A percentile compares a stretch with the other conserved stretches of the same genome.
Conservation (phyloP, 2,329 filamentous ascomycete genomes). For the Paraphoma chrysanthemicola region DNA sequence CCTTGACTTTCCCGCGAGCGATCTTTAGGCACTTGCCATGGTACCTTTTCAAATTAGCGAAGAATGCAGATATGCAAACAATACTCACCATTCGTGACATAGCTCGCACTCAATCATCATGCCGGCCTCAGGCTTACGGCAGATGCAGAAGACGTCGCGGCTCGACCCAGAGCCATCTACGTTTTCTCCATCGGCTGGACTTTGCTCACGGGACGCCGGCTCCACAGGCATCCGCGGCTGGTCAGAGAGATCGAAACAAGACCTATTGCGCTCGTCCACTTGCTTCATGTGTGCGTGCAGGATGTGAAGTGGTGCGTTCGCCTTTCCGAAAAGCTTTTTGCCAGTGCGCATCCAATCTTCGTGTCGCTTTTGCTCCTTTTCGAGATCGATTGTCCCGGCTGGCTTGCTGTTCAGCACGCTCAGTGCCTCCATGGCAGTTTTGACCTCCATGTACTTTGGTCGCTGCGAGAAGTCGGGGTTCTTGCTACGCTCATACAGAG, state of each 20-base stretch:
- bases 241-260: conserved; percentile 91
- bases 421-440: conserved; percentile 84
- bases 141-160: conserved; percentile 95
- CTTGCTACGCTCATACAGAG: conserved; percentile 79
- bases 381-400: conserved; percentile 86
- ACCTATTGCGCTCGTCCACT: conserved; percentile 85
- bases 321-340: conserved; percentile 97
- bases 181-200: conserved; percentile 59
- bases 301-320: conserved; percentile 95
- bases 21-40: conserved; percentile 99
- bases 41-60: conserved; percentile 69
- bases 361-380: conserved; percentile 91
- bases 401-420: conserved; percentile 93
- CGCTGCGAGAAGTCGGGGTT: conserved; percentile 77
- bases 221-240: conserved; percentile 90
- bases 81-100: conserved; percentile 90
- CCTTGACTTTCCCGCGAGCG: conserved; percentile 95
- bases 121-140: conserved; percentile 87
- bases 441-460: conserved; percentile 88
- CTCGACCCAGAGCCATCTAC: conserved; percentile 56
- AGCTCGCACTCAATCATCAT: conserved; percentile 99
- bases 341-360: conserved; percentile 99
- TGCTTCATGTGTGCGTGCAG: conserved; percentile 93
- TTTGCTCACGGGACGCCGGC: conserved; percentile 84
- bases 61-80: neutral